A percentile compares a stretch with the other conserved stretches of the same genome.
Evolutionary conservation across 345 rosid species (phyloP).

Genomic region (Citrus unshiu): DNA sequence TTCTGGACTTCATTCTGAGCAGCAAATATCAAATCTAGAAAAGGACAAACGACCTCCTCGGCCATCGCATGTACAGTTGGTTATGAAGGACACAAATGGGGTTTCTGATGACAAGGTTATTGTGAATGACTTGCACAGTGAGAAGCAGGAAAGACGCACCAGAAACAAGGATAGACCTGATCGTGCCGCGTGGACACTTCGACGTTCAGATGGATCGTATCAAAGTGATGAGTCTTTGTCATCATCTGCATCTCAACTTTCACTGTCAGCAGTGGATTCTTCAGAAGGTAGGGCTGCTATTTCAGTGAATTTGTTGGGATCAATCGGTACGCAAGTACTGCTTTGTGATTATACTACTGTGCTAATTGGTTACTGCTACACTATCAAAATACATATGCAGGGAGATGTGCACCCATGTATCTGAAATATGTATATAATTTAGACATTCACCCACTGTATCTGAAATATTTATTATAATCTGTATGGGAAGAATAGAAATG

Average conservation of each 20-base stretch:
- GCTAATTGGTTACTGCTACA: not conserved
- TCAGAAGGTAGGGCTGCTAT: conserved; percentile 28
- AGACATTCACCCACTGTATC: not conserved
- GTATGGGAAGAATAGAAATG: not conserved
- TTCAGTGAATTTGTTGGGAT: not conserved
- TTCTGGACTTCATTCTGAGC: conserved; percentile 41
- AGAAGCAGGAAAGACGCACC: conserved; percentile 48
- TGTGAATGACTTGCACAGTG: conserved; percentile 38
- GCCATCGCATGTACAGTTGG: conserved; percentile 27
- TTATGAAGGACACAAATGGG: conserved; percentile 45
- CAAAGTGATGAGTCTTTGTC: conserved; percentile 54
- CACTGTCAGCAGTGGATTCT: conserved; percentile 22
- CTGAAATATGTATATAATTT: not conserved
- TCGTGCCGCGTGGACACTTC: conserved; percentile 63
- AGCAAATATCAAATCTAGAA: conserved; percentile 30
- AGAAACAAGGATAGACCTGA: conserved; percentile 64
- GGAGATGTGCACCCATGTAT: not conserved
- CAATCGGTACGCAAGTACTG: not conserved
- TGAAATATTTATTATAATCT: not conserved
- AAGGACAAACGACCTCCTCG: conserved; percentile 52
- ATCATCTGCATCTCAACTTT: conserved; percentile 30
- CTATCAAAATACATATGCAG: not conserved
- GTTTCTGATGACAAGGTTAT: conserved; percentile 37
- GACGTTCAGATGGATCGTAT: conserved; percentile 53
- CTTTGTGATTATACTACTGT: not conserved